Base-by-base conservation (phyloP, 345 rosid species). In the Toxicodendron radicans region DNA sequence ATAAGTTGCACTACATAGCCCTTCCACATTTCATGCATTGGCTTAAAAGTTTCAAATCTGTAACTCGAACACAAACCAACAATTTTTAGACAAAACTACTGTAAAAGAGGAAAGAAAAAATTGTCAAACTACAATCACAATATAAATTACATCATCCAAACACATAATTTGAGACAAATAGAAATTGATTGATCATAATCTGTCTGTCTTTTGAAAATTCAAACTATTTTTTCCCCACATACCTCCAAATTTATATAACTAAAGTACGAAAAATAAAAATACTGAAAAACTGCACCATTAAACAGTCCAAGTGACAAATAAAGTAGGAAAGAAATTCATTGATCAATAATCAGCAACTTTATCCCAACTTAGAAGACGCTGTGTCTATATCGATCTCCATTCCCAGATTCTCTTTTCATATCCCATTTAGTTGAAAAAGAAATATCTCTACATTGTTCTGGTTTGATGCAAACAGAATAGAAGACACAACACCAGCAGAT, bases 21-120 rank as follows among this genome's bases (percentile, higher is more conserved):
- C 76, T 88, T 87, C 94, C 97, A 91, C 83, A 87, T 84, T 72
- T 85, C 85, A 86, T 91, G 97, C 94, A 90, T 83, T 68, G 90
- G 89, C 84, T 74, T 86, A 76, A 72, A 84, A 70, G 73, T 70
- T 71, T 87, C 90, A 82, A 84, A 91, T 76, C 91, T 88, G 82
- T 35, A 79, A 59, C 21, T 72, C 51, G 68, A 84, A 82, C 52
- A 20, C 64, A 76, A 68, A 79, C 18, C 38, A 66, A 38, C 10
- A 66, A 51, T 59, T 52, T 58, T 71, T 16, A 4, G 51, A 52
- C 45, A 13, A 6, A 62, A 35, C 10, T 24, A 51, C 18, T 64
- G 17, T 12, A 54, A 32, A 6, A 27, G 45, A 10, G 3, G 63
- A 64, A 61, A 6, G 48, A 45, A 62, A 62, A 45, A 17, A 24